Evolutionary conservation across 306 rosid species (phyloP).

Genomic region (Psophocarpus tetragonolobus): DNA sequence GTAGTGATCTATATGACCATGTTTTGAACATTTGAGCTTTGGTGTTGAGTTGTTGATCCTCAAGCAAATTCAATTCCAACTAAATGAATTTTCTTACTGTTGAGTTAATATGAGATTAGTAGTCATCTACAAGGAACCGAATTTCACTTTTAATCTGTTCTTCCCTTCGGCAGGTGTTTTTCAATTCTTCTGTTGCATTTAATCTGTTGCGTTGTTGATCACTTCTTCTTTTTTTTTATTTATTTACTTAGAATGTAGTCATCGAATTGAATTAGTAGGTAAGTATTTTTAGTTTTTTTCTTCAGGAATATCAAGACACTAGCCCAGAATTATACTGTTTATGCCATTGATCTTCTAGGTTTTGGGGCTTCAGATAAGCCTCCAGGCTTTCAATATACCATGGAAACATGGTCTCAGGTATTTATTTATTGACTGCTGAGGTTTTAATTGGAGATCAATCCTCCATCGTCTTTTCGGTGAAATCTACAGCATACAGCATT

Average conservation of each 20-base stretch:
- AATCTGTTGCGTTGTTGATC: too few relatives aligned
- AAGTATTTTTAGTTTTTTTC: not conserved
- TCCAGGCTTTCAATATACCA: slow-evolving; percentile 67
- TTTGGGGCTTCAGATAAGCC: slow-evolving; percentile 97
- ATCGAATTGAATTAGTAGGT: not conserved
- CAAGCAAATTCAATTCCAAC: not conserved
- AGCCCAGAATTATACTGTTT: slow-evolving; percentile 62
- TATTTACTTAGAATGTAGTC: not conserved
- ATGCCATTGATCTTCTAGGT: slow-evolving; percentile 94
- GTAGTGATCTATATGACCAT: not conserved
- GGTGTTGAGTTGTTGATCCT: not conserved
- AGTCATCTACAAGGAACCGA: too few relatives aligned
- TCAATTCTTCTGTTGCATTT: too few relatives aligned
- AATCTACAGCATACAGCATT: not conserved
- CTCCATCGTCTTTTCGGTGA: not conserved
- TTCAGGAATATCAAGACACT: slow-evolving; percentile 75
- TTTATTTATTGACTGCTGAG: slow-evolving; percentile 17
- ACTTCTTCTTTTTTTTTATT: not conserved
- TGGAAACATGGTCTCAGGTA: slow-evolving; percentile 96
- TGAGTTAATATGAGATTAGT: not conserved
- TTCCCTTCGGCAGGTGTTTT: too few relatives aligned
- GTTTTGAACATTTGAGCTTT: not conserved
- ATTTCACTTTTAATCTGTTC: too few relatives aligned
- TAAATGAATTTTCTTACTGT: not conserved
- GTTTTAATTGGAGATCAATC: not conserved